Percentiles rank a stretch among this genome's conserved stretches.
Conservation (phyloP, 495 filamentous ascomycete species). For the Xylaria bambusicola region DNA sequence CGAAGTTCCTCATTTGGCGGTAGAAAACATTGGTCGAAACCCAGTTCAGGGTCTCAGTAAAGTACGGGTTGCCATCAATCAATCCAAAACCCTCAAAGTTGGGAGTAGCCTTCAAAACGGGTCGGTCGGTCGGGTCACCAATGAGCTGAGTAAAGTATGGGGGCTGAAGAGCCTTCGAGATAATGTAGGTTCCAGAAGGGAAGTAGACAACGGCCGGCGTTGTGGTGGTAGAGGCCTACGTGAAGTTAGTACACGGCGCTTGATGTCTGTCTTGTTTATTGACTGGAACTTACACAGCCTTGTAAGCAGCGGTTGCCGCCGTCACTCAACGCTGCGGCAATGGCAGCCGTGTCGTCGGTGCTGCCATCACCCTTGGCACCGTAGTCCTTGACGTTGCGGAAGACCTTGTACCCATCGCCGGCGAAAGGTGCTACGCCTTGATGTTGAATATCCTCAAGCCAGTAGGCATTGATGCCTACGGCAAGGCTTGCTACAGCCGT, state of each 20-base stretch:
- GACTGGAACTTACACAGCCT: constrained; percentile 53
- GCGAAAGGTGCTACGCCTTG: constrained; percentile 51
- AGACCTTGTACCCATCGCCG: constrained; percentile 51
- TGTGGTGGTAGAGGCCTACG: constrained; percentile 63
- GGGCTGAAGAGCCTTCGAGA: constrained; percentile 64
- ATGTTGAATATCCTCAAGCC: constrained; percentile 47
- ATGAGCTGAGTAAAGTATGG: constrained; percentile 70
- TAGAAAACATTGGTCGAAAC: constrained; percentile 74
- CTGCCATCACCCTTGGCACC: constrained; percentile 56
- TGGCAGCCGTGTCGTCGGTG: constrained; percentile 83
- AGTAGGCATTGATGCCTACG: constrained; percentile 43
- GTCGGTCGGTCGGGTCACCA: constrained; percentile 64
- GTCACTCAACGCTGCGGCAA: constrained; percentile 76
- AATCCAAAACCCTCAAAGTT: constrained; percentile 65
- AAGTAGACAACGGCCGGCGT: constrained; percentile 81
- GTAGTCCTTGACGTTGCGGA: constrained; percentile 62
- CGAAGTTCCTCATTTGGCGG: constrained; percentile 74
- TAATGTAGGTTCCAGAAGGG: constrained; percentile 72
- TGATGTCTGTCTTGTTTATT: constrained; percentile 57
- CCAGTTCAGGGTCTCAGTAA: constrained; percentile 52
- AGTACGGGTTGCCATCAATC: constrained; percentile 73
- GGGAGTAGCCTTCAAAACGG: constrained; percentile 65
- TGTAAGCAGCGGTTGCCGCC: constrained; percentile 76
- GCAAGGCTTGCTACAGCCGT: constrained; percentile 41
- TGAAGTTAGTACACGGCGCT: background rate